Evolutionary conservation across 257 asterid genomes (phyloP).

Genomic region (Solanum paucissectum): DNA sequence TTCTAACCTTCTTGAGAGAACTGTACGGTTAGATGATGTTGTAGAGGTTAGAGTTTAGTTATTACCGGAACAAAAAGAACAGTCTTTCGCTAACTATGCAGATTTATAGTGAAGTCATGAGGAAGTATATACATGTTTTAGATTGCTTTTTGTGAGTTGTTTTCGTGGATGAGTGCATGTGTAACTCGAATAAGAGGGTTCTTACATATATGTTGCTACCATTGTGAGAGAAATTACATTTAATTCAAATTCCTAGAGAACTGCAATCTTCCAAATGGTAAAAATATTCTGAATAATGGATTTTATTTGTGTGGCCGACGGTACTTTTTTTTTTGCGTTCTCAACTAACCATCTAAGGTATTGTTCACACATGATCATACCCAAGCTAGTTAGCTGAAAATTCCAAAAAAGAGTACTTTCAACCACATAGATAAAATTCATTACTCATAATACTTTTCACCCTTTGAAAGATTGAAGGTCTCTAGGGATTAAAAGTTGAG

Average conservation of each 20-base stretch:
- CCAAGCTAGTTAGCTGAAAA: no score
- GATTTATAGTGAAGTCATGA: no score
- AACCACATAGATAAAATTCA: no score
- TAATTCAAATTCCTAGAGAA: background rate
- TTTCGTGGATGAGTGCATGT: background rate
- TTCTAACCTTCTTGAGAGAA: background rate
- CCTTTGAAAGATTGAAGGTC: no score
- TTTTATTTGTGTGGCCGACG: background rate
- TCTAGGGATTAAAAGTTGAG: no score
- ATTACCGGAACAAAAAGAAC: background rate
- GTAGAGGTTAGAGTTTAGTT: background rate
- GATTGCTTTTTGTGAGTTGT: background rate
- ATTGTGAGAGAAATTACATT: background rate
- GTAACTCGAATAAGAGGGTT: background rate
- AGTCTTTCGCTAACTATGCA: background rate
- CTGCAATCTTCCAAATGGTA: background rate
- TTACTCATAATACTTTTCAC: no score
- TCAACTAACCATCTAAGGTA: no score
- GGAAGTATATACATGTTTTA: no score
- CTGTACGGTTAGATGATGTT: background rate
- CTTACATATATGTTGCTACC: background rate
- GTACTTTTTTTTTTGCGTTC: no score
- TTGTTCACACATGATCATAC: no score
- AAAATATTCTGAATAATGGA: no score
- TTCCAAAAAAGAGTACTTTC: no score